Percentiles rank a stretch among this genome's conserved stretches.
phyloP scores from a whole-genome alignment of 805 yeast genomes.

The Starmera caribaea region DNA sequence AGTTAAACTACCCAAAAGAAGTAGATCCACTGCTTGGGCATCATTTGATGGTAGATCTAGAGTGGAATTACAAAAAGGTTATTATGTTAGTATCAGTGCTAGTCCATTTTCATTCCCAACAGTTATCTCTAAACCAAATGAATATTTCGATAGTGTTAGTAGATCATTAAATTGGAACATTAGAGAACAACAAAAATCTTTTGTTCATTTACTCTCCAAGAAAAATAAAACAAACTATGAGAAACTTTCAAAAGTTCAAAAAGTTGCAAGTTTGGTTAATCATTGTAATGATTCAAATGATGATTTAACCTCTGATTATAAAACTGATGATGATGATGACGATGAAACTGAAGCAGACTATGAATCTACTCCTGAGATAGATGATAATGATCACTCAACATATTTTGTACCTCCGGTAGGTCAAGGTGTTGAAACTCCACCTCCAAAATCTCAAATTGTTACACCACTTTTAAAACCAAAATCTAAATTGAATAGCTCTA shows the following conservation, averaged over 20 bases:
- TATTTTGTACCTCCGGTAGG: conserved; percentile 18
- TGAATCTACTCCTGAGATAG: conserved; percentile 19
- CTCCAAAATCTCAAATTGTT: conserved; percentile 2
- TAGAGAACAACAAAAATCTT: conserved; percentile 80
- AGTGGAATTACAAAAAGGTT: conserved; percentile 73
- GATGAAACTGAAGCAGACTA: conserved; percentile 11
- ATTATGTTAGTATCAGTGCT: conserved; percentile 76
- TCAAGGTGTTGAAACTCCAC: conserved; percentile 18
- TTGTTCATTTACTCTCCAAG: conserved; percentile 49
- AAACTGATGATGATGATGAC: conserved; percentile 8
- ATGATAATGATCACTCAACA: conserved; percentile 16
- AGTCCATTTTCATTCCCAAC: conserved; percentile 93
- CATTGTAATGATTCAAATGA: conserved; percentile 5
- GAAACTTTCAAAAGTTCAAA: conserved; percentile 12
- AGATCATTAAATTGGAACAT: conserved; percentile 90
- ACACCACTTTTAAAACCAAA: conserved; percentile 13
- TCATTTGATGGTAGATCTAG: conserved; percentile 91
- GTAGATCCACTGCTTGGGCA: conserved; percentile 93
- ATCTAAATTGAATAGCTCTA: background rate
- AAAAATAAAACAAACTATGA: conserved; percentile 41
- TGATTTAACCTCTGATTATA: background rate
- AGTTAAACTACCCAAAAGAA: conserved; percentile 71
- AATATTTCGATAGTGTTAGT: conserved; percentile 77
- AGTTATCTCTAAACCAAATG: conserved; percentile 62
- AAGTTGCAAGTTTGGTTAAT: conserved; percentile 4